Evolutionary conservation across 148 eudicot species (phyloP), one percentile per base, ranked within the genome.

Genomic region (Amaranthus hypochondriacus): DNA sequence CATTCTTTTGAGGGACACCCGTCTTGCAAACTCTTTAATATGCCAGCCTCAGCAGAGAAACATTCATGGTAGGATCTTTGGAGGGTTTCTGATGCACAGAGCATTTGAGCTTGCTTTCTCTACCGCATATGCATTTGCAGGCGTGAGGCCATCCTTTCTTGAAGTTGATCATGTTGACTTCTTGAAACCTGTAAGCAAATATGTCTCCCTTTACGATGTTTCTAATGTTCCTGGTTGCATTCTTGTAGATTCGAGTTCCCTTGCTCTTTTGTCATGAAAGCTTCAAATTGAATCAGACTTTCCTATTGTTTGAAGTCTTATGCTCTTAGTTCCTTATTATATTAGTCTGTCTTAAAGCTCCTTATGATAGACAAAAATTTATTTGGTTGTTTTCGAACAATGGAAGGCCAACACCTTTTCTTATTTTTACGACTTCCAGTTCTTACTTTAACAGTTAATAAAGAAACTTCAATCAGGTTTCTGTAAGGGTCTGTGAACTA

Each of bases 91-190:
- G 74, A 95, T 95, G 99, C 99, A 87, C 77, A 82, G 97, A 76
- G 99, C 99, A 56, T 95, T 90, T 71, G 99, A 95, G 72, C 81
- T 95, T 67, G 99, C 97, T 54, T 95, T 90, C 78, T 86, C 99
- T 63, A 92, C 97, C 0, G 90, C 94, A 66, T 95, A 95, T 81
- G 82, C 87, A 70, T 95, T 95, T 77, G 97, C 99, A 70, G 99
- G 99, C 39, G 72, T 77, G 76, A 87, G 86, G 83, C 97, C 99
- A 13, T 81, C 81, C 74, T 95, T 95, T 79, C 87, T 90, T 8
- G 99, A 95, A 84, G 96, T 95, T 75, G 99, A 92, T 87, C 96
- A 89, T 81, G 99, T 95, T 70, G 97, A 95, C 79, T 95, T 95
- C 76, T 74, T 90, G 67, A 88, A 86, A 80, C 99, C 99, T 43